Base-by-base conservation (phyloP, 2,329 filamentous ascomycete genomes). In the Chaetothyriales sp. region DNA sequence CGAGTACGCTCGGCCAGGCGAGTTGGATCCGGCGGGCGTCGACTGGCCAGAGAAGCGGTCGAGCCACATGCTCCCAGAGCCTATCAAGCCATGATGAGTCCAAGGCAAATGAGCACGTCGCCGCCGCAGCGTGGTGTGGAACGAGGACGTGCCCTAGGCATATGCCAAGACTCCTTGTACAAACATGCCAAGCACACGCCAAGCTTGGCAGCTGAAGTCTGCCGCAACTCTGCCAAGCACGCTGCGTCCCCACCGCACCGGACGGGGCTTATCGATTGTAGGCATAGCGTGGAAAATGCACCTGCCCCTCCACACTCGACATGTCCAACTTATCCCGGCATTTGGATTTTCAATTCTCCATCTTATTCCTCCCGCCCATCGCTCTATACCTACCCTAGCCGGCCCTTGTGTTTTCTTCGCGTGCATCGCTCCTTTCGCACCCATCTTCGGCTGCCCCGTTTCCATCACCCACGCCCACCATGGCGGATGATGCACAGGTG, bases 41-140 rank as follows among this genome's bases (percentile, higher is more conserved):
- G 82, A 77, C 67, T 85, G 82, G 62, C 77, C 81, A 58, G 85
- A 83, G 59, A 94, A 81, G 66, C 89, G 84, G 72, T 95, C 89
- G 65, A 94, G 81, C 89, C 89, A 95, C 87, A 94, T 94, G 48
- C 20, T 46, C 18, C 6, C 29, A 33, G n/a, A 44, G 48, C 48
- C 33, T 15, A 47, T 22, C 46, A 28, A 47, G 46, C 25, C 46
- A 47, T 47, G 46, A 18, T 28, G 18, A n/a, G 18, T 7, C 18
- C 33, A 28, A 22, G 44, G 22, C 19, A 29, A 29, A 15, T 15
- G n/a, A 5, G 33, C 33, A 40, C 13, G 33, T 15, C 33, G 13
- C 33, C 33, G 13, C 33, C 10, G 33, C 33, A 33, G 29, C 29
- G 4, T 33, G 4, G 29, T 15, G 33, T 40, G 33, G n/a, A n/a